Conservation (phyloP, 2,329 filamentous ascomycete genomes). For the Phyllosticta citrichinensis region DNA sequence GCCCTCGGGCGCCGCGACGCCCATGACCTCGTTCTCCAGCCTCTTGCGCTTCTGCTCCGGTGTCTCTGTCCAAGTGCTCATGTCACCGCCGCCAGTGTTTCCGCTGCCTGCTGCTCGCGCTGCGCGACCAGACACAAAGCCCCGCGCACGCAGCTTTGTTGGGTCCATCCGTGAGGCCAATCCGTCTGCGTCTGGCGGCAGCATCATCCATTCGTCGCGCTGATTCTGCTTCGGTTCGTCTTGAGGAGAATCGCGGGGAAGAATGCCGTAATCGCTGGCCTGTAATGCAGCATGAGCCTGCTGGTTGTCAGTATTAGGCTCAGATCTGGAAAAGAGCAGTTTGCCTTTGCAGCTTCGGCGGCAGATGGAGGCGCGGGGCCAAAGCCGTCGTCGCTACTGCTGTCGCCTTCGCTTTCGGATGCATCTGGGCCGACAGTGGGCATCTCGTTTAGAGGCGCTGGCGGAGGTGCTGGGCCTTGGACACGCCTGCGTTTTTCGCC, state of each 20-base stretch:
- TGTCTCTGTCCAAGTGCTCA: constrained; percentile 82
- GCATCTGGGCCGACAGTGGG: constrained; percentile 27
- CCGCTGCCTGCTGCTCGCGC: constrained; percentile 32
- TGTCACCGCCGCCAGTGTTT: constrained; percentile 27
- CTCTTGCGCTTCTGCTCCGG: constrained; percentile 77
- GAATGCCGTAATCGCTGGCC: constrained; percentile 6
- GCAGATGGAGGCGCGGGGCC: constrained; percentile 33
- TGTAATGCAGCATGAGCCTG: neutral
- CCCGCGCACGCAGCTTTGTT: constrained; percentile 69
- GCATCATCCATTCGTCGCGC: constrained; percentile 60
- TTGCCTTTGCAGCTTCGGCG: constrained; percentile 14
- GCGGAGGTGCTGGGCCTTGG: constrained; percentile 47
- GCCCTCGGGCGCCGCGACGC: constrained; percentile 41
- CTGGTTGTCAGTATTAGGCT: neutral
- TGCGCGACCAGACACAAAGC: constrained; percentile 65
- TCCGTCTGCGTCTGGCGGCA: constrained; percentile 40
- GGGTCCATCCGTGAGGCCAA: constrained; percentile 58
- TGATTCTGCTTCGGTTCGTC: constrained; percentile 38
- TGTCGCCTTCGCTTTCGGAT: constrained; percentile 17
- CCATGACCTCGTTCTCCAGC: constrained; percentile 72
- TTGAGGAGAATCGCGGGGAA: constrained; percentile 9
- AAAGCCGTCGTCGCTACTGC: constrained; percentile 36
- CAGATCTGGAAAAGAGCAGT: neutral
- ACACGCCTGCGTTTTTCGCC: constrained; percentile 43
- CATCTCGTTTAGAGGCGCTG: constrained; percentile 37